Base-by-base conservation (phyloP, 2,329 filamentous ascomycete genomes). In the Aspergillus fijiensis region DNA sequence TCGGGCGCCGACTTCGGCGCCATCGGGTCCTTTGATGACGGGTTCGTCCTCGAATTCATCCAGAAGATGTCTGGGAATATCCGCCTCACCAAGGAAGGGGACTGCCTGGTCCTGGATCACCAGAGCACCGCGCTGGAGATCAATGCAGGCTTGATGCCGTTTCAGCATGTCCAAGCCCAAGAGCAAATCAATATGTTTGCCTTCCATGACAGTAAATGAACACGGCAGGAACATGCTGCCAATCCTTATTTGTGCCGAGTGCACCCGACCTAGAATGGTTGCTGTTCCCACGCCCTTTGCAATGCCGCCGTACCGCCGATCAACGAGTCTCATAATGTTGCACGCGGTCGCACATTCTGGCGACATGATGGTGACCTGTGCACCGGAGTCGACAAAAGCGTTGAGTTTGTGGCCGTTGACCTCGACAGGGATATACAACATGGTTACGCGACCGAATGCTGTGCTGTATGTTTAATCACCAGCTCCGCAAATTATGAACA, bases 201-300 rank as follows among this genome's bases (percentile, higher is more conserved):
- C 95, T 79, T 99, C 95, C 95, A 99, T 99, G 72, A 99, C 95
- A 3, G 95, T 99, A 76, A 99, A 99, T 61, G 92, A 95, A 79
- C 93, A 98, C 2, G 94, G 89, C 67, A 99, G 82, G 73, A 92
- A 92, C 63, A 94, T 85, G 48, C 85, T 87, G 56, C 94, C 95
- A 67, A 99, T 95, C 76, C 91, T 94, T 76, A 99, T 96, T 76
- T 94, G 92, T 10, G 95, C 95, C 23, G 91, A 92, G 76, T 99
- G 95, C 3, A 99, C 95, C 55, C 95, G 91, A 33, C 95, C 95
- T 21, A 99, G 88, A 68, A 99, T 98, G 60, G 88, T 90, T 25
- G 95, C 95, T 0, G 95, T 98, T 57, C 95, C 95, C 2, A 99
- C 95, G 64, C 95, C 95, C 61, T 90, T 89, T 49, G 95, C 95